Base-by-base conservation (phyloP, 106 monocot genomes). In the Dendrobium huoshanense region DNA sequence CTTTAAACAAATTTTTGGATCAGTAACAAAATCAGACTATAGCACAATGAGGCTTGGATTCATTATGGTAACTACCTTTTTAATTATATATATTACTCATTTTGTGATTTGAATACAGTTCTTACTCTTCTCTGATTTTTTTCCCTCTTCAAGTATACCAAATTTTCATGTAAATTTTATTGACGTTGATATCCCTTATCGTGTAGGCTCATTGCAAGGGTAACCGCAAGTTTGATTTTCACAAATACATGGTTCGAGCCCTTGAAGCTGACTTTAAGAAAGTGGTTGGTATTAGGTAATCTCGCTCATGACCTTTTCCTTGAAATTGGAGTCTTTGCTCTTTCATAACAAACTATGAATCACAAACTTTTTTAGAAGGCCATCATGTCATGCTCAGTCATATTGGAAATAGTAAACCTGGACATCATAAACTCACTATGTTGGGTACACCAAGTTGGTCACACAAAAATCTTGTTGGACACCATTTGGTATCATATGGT, bases 1-100 rank as follows among this genome's bases (percentile, higher is more conserved):
- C 81, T 75, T 83, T 13, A 97, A 97, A 75, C 97, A 97, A 80
- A 94, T 97, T 73, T 92, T 91, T 86, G 92, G 87, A 65, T 94
- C 97, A 55, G 87, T 97, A 7, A 91, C 86, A 9, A 82, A 85
- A 85, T 84, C 93, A 55, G 94, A 97, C 79, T 97, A 97, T 75
- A 87, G 48, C 17, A 92, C 97, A 33, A 84, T 97, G 88, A 87
- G 94, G 54, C 78, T 83, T 64, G 92, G 94, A 42, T 97, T 97
- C 73, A 91, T 97, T 72, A 92, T 87, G 92, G 97, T 97, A 85
- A 74, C 43, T 74, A 17, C 44, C 20, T 44, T 18, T 20, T 42
- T 43, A 42, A 19, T 74, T 42, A 13, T 43, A 7, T 5, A n/a
- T 61, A n/a, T 42, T 24, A 20, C 0, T 42, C 8, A 22, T 61